Conservation (phyloP, 192 early-diverging fungal genomes). For the Polychytrium aggregatum region DNA sequence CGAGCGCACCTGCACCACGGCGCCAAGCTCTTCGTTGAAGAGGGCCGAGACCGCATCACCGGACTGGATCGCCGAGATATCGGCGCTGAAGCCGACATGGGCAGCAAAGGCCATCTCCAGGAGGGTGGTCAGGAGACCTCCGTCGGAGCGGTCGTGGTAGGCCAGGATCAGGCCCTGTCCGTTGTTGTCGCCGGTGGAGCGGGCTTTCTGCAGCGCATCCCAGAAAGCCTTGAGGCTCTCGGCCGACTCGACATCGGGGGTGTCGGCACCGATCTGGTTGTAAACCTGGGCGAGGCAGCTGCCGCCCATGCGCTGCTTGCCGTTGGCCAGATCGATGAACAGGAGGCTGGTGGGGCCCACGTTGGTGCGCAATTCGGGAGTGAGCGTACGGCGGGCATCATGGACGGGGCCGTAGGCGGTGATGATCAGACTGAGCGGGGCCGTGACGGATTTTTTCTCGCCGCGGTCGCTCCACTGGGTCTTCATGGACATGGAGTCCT, state of each 20-base stretch:
- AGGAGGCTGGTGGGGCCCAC: constrained; percentile 55
- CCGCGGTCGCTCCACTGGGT: constrained; percentile 64
- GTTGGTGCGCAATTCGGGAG: constrained; percentile 63
- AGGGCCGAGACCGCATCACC: constrained; percentile 45
- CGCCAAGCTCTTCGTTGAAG: constrained; percentile 97
- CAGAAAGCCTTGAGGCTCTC: constrained; percentile 67
- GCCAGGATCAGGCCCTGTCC: constrained; percentile 60
- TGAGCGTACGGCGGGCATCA: constrained; percentile 75
- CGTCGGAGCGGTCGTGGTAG: constrained; percentile 98
- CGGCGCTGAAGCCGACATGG: constrained; percentile 67
- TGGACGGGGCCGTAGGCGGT: constrained; percentile 87
- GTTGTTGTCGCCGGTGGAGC: constrained; percentile 15
- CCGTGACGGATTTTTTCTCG: constrained; percentile 55
- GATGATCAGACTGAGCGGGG: constrained; percentile 85
- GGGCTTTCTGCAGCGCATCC: constrained; percentile 49
- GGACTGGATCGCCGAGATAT: constrained; percentile 36
- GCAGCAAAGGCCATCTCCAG: constrained; percentile 96
- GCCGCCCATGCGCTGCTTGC: constrained; percentile 82
- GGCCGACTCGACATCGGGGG: constrained; percentile 79
- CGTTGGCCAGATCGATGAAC: constrained; percentile 74
- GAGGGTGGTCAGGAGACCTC: constrained; percentile 86
- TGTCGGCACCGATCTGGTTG: constrained; percentile 63
- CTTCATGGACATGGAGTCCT: constrained; percentile 99
- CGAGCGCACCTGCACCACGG: constrained; percentile 77
- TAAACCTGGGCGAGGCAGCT: constrained; percentile 93